These are phyloP conservation scores for Paraphoma chrysanthemicola DNA, from an alignment of 2,329 filamentous ascomycete genomes.

Conservation along the genomic window DNA sequence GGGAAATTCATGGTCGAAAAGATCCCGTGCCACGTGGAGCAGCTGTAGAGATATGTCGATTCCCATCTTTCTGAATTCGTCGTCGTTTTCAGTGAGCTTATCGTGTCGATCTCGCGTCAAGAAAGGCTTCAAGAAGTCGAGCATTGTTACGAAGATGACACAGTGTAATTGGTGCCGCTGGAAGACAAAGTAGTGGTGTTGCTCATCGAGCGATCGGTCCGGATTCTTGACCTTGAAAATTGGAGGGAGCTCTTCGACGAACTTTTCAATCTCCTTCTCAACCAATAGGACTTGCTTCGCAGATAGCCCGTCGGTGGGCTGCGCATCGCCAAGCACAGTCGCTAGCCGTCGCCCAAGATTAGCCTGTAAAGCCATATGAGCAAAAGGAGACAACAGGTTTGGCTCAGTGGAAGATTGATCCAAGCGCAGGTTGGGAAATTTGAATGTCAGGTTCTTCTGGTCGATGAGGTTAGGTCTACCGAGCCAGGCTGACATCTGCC, in stretches of 20 bases:
- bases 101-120: constrained; percentile 49
- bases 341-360: constrained; percentile 45
- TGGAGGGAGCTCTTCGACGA: constrained; percentile 53
- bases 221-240: constrained; percentile 50
- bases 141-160: constrained; percentile 54
- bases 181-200: constrained; percentile 53
- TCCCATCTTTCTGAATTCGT: constrained; percentile 51
- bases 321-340: constrained; percentile 26
- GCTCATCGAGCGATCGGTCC: constrained; percentile 52
- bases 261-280: constrained; percentile 51
- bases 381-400: constrained; percentile 52
- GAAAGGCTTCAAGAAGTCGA: constrained; percentile 56
- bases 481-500: constrained; percentile 54
- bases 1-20: constrained; percentile 56
- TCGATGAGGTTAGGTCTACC: constrained; percentile 55
- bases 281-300: constrained; percentile 28
- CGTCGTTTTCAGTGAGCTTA: constrained; percentile 40
- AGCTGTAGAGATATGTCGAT: constrained; percentile 55
- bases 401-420: constrained; percentile 41
- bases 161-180: constrained; percentile 57
- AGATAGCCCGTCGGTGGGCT: constrained; percentile 20
- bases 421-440: constrained; percentile 51
- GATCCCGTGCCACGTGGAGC: constrained; percentile 48
- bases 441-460: constrained; percentile 48
- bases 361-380: constrained; percentile 53